Evolutionary conservation across 495 filamentous ascomycete genomes (phyloP).

Genomic region (Paragyromitra xinjiangensis): DNA sequence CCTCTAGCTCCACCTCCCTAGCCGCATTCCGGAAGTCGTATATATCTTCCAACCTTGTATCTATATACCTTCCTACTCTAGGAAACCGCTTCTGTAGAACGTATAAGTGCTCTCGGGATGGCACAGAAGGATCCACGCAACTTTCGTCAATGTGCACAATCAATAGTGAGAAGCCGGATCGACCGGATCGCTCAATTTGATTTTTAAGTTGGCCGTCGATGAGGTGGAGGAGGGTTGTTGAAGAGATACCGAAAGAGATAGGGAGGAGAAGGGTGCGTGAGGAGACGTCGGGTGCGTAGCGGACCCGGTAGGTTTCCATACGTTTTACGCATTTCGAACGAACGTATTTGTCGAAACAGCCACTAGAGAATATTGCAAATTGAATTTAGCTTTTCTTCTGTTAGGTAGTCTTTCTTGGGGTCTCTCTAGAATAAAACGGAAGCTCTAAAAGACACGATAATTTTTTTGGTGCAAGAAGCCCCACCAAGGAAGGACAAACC

Average conservation of each 20-base stretch:
- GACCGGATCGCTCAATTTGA: conserved; percentile 66
- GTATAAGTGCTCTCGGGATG: conserved; percentile 50
- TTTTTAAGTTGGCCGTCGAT: conserved; percentile 72
- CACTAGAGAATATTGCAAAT: conserved; percentile 61
- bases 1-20: conserved; percentile 54
- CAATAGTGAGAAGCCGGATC: conserved; percentile 71
- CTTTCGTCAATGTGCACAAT: conserved; percentile 73
- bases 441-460: not conserved
- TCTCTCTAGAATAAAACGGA: not conserved
- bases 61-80: conserved; percentile 32
- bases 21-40: conserved; percentile 60
- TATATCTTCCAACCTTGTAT: conserved; percentile 50
- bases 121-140: conserved; percentile 53
- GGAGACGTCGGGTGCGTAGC: conserved; percentile 57
- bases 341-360: conserved; percentile 81
- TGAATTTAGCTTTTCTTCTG: conserved; percentile 6
- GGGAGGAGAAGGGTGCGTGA: conserved; percentile 74
- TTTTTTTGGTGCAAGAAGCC: conserved; percentile 8
- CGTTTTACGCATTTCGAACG: conserved; percentile 79
- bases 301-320: conserved; percentile 70
- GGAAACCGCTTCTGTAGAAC: conserved; percentile 47
- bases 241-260: conserved; percentile 84
- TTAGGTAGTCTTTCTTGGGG: not conserved
- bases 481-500: conserved; percentile 37
- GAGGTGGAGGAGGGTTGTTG: conserved; percentile 78